Evolutionary conservation across 1,139 yeast species (phyloP), one percentile per base, ranked within the genome.

Genomic region (Pichia sp.): DNA sequence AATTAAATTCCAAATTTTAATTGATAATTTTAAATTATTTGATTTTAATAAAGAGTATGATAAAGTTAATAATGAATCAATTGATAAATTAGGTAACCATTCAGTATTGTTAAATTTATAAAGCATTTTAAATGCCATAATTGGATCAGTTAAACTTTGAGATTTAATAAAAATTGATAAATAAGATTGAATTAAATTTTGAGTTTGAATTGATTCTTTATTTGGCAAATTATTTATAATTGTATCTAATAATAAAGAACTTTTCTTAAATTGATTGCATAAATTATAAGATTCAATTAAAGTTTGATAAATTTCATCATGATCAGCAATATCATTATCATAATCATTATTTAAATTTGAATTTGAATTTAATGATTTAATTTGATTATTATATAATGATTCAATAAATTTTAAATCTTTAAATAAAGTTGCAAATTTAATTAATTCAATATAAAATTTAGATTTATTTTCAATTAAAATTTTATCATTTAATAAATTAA

Each of bases 161-260:
- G 60, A 58, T 43, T 55, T 46, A 30, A 62, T 37, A 41, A 43
- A 63, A 28, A 55, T 41, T 10, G 64, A 57, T 20, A 63, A 39
- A 30, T 61, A 45, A 2, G 43, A 37, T 12, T 54, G 47, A 16
- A 62, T 48, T 4, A 51, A 47, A 2, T 37, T 23, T 42, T 48
- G 50, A 10, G 45, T 31, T 16, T 49, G 46, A 30, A 35, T 9
- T 22, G 35, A 31, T 9, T 42, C 20, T 35, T 51, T 51, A 23
- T 54, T 46, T 28, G 55, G 55, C n/a, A 52, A 43, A 6, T 50
- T 40, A 6, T 41, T 36, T 9, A 63, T 35, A 4, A 60, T 48
- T 23, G 49, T 37, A 46, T 82, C 85, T 55, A 83, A 64, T 45
- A 81, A 71, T 51, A 73, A 69, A 0, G 82, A 71, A 1, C 87